Conservation (phyloP, 768 basidiomycete species). For the Trichaptum fuscoviolaceum region DNA sequence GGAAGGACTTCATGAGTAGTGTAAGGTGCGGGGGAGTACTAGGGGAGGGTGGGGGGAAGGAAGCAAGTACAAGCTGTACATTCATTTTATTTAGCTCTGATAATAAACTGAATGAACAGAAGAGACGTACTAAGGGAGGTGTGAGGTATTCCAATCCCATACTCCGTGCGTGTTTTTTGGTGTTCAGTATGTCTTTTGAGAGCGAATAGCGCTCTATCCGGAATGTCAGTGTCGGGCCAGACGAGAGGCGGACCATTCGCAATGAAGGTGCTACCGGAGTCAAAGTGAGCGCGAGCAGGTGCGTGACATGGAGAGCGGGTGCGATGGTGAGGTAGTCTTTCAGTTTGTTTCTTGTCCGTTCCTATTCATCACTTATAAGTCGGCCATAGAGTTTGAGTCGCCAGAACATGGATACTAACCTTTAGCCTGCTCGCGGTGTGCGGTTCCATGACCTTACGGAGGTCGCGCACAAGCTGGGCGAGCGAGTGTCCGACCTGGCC, state of each 20-base stretch:
- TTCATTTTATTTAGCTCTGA: background rate
- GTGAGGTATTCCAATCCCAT: slow-evolving; percentile 87
- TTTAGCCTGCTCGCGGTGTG: slow-evolving; percentile 91
- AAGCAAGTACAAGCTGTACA: slow-evolving; percentile 83
- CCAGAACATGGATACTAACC: slow-evolving; percentile 37
- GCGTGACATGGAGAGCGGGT: slow-evolving; percentile 85
- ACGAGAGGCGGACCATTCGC: slow-evolving; percentile 79
- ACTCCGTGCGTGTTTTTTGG: slow-evolving; percentile 61
- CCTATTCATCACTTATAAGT: slow-evolving; percentile 44
- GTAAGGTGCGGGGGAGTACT: slow-evolving; percentile 78
- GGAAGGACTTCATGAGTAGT: slow-evolving; percentile 93
- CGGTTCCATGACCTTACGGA: slow-evolving; percentile 96
- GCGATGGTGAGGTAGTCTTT: slow-evolving; percentile 94
- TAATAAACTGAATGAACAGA: slow-evolving; percentile 2
- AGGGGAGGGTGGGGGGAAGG: slow-evolving; percentile 71
- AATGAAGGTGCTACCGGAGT: slow-evolving; percentile 82
- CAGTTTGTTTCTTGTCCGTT: slow-evolving; percentile 82
- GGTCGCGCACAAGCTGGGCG: slow-evolving; percentile 84
- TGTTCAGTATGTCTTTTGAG: slow-evolving; percentile 74
- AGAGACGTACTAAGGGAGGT: slow-evolving; percentile 72
- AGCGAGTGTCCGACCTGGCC: slow-evolving; percentile 88
- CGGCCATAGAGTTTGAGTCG: slow-evolving; percentile 1
- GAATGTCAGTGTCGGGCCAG: slow-evolving; percentile 92
- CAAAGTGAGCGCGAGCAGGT: slow-evolving; percentile 87
- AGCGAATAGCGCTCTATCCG: slow-evolving; percentile 89